Evolutionary conservation across 2,329 filamentous ascomycete species (phyloP), one percentile per base, ranked within the genome.

Genomic region (Emergomyces orientalis): DNA sequence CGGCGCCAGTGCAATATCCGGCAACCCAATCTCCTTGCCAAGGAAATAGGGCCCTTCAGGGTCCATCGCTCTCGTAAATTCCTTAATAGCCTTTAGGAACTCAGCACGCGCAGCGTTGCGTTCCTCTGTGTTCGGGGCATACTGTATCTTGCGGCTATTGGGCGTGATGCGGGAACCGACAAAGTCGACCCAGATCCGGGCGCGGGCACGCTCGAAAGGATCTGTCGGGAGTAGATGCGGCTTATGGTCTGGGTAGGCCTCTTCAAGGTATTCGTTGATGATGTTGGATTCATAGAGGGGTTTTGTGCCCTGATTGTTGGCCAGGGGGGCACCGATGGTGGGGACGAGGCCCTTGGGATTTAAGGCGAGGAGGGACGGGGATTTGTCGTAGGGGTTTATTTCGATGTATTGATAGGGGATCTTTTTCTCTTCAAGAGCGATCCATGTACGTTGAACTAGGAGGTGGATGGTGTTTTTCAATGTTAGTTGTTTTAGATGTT

Each of bases 311-410:
- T 63, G 54, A 8, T 65, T 64, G 14, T 65, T 49, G 4, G 65
- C 51, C 14, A 66, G 66, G 9, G 68, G 66, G 57, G 67, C 65
- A 60, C 70, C 81, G 0, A 92, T 79, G 0, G 88, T 91, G 0
- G 89, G 90, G 1, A 92, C 86, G 0, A 92, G 79, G 0, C 89
- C 89, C 14, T 88, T 83, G 0, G 89, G 89, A 70, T 93, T 93
- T 65, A 92, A 78, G 9, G 81, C 79, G 27, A 92, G 78, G 34
- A 91, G 86, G 0, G 82, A 85, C 3, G 82, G 75, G 0, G 84
- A 85, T 70, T 92, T 92, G 73, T 86, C 79, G 78, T 91, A 91
- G 0, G 89, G 89, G 73, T 91, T 91, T 64, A 91, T 86, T 77
- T 90, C 87, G 66, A 89, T 80, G 72, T 90, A 90, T 75, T 91